A percentile compares a stretch with the other conserved stretches of the same genome.
Evolutionary conservation across 352 stramenopile species (phyloP).

Genomic region (Globisporangium camurandrum): DNA sequence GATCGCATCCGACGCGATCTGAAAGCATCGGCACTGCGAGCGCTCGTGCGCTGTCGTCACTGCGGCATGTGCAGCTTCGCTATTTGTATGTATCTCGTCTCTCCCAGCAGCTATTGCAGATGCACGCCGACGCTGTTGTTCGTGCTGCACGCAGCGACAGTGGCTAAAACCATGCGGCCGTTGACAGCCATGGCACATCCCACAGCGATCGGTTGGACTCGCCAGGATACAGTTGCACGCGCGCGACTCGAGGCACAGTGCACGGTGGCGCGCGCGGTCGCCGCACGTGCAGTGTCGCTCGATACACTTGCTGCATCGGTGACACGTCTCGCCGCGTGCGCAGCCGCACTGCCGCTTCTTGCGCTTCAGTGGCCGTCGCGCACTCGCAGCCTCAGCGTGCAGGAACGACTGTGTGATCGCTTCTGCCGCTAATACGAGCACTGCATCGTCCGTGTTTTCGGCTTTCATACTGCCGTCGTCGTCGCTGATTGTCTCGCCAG

Average conservation of each 20-base stretch:
- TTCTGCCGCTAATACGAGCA: constrained; percentile 5
- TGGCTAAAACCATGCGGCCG: constrained; percentile 27
- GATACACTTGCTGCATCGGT: constrained; percentile 43
- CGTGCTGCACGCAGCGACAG: constrained; percentile 56
- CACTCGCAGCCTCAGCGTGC: not conserved
- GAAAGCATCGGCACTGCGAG: constrained; percentile 31
- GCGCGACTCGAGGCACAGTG: constrained; percentile 51
- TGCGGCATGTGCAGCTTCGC: not conserved
- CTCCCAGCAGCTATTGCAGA: constrained; percentile 12
- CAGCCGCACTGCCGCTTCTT: constrained; percentile 35
- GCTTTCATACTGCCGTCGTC: not conserved
- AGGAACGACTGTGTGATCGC: constrained; percentile 7
- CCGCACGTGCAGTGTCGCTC: constrained; percentile 57
- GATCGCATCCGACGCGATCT: constrained; percentile 5
- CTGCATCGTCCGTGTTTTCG: not conserved
- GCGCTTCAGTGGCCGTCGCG: constrained; percentile 7
- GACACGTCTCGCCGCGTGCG: constrained; percentile 33
- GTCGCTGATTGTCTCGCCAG: not conserved
- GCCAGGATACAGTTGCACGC: constrained; percentile 44
- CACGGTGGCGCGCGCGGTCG: constrained; percentile 9
- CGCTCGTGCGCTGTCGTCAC: not conserved
- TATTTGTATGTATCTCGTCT: constrained; percentile 3
- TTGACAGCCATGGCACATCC: constrained; percentile 49
- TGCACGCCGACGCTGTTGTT: constrained; percentile 15
- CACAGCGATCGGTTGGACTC: constrained; percentile 26